Conservation (phyloP, 1,284 basidiomycete genomes). For the Lignosus rhinocerotis region DNA sequence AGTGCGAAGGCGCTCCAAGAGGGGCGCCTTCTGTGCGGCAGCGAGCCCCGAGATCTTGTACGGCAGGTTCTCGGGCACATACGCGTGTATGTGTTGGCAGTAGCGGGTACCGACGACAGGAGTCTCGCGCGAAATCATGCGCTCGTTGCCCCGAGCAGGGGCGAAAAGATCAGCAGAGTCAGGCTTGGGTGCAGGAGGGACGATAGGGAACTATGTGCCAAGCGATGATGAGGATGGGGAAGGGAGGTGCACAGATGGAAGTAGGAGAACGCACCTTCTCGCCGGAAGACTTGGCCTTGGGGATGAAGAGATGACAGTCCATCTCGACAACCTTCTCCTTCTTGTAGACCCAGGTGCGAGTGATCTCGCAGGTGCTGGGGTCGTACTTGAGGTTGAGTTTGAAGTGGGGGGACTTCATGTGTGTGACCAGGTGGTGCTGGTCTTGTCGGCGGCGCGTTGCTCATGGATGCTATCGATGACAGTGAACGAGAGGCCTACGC, state of each 20-base stretch:
- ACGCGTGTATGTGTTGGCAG: constrained; percentile 15
- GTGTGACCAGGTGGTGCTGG: constrained; percentile 51
- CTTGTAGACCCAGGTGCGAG: constrained; percentile 11
- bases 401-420: constrained; percentile 5
- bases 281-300: constrained; percentile 16
- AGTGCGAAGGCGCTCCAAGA: constrained; percentile 10
- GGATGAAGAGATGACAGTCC: constrained; percentile 10
- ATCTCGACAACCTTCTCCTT: constrained; percentile 5
- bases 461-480: constrained; percentile 51
- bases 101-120: constrained; percentile 16
- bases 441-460: constrained; percentile 55
- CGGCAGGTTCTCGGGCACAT: constrained; percentile 16
- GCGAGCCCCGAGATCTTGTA: constrained; percentile 16
- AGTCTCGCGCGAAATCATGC: neutral
- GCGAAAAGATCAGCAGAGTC: constrained; percentile 7
- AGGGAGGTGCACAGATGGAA: no score
- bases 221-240: neutral
- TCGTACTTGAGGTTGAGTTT: constrained; percentile 8
- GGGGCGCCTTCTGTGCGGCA: constrained; percentile 12
- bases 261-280: constrained; percentile 5
- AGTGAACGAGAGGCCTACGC: constrained; percentile 37
- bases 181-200: constrained; percentile 8
- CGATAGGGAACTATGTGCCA: constrained; percentile 11
- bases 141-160: neutral
- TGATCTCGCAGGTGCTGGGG: constrained; percentile 5